phyloP scores from a whole-genome alignment of 305 asterid species.

The Solanum hybrid region DNA sequence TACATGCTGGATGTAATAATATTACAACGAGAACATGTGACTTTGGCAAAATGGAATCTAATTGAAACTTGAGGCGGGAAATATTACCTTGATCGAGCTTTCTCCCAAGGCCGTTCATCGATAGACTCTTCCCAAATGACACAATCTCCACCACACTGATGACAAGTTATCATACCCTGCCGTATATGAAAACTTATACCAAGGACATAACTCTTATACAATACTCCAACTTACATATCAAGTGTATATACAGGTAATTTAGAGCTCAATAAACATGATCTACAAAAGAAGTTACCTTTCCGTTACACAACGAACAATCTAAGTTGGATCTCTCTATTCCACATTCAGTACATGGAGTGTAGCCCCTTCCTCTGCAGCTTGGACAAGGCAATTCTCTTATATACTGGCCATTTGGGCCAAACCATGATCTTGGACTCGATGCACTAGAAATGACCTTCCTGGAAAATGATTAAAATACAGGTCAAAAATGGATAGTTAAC shows the following conservation, averaged over 20 bases:
- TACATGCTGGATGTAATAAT: not conserved
- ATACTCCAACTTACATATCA: not conserved
- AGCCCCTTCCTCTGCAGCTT: constrained; percentile 90
- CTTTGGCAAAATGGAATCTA: not conserved
- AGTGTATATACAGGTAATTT: not conserved
- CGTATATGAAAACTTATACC: not conserved
- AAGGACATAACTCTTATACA: not conserved
- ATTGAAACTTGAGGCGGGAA: not conserved
- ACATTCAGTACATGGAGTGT: constrained; percentile 73
- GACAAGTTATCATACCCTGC: constrained; percentile 70
- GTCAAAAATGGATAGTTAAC: not conserved
- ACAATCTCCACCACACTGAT: constrained; percentile 82
- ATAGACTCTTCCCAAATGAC: constrained; percentile 96
- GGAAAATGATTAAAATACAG: not conserved
- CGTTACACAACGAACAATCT: constrained; percentile 67
- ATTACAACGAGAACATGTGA: not conserved
- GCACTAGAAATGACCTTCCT: constrained; percentile 55
- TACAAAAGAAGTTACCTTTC: constrained; percentile 39
- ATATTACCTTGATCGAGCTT: constrained; percentile 67
- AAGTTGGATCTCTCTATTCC: constrained; percentile 78
- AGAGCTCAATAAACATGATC: not conserved
- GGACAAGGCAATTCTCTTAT: constrained; percentile 91
- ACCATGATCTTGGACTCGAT: constrained; percentile 75
- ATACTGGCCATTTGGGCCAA: constrained; percentile 91
- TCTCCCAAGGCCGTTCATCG: constrained; percentile 94